Evolutionary conservation across 2,329 filamentous ascomycete species (phyloP).

Genomic region (Ophiostoma tasmaniense): DNA sequence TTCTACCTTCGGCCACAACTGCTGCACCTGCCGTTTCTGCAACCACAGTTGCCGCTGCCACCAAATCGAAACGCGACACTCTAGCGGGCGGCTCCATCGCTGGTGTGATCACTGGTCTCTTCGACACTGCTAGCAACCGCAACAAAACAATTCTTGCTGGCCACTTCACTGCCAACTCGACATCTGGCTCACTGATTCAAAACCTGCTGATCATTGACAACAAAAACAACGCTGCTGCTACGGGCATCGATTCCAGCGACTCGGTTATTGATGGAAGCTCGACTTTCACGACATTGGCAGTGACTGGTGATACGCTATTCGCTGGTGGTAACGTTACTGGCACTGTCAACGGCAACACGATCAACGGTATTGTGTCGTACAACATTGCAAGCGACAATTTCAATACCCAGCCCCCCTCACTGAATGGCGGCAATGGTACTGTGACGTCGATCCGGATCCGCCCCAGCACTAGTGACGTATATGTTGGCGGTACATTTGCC

Average conservation of each 20-base stretch:
- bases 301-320: constrained; percentile 61
- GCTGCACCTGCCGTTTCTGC: constrained; percentile 20
- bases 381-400: constrained; percentile 60
- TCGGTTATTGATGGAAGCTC: constrained; percentile 61
- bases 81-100: constrained; percentile 36
- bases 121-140: constrained; percentile 55
- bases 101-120: constrained; percentile 70
- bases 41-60: constrained; percentile 29
- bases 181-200: constrained; percentile 61
- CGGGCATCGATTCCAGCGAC: constrained; percentile 57
- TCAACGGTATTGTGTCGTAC: constrained; percentile 73
- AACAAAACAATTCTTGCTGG: constrained; percentile 87
- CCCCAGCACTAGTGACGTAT: constrained; percentile 64
- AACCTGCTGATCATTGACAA: constrained; percentile 81
- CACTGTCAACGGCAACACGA: constrained; percentile 48
- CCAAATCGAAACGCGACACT: constrained; percentile 39
- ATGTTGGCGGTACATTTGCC: constrained; percentile 78
- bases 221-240: constrained; percentile 55
- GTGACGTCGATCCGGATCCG: constrained; percentile 71
- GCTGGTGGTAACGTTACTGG: constrained; percentile 77
- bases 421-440: constrained; percentile 59
- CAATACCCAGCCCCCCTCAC: constrained; percentile 62
- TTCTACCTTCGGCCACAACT: constrained; percentile 31
- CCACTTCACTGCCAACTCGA: constrained; percentile 65
- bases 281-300: constrained; percentile 62